Conservation (phyloP, 2,329 filamentous ascomycete species). For the Chaetomium sp. region DNA sequence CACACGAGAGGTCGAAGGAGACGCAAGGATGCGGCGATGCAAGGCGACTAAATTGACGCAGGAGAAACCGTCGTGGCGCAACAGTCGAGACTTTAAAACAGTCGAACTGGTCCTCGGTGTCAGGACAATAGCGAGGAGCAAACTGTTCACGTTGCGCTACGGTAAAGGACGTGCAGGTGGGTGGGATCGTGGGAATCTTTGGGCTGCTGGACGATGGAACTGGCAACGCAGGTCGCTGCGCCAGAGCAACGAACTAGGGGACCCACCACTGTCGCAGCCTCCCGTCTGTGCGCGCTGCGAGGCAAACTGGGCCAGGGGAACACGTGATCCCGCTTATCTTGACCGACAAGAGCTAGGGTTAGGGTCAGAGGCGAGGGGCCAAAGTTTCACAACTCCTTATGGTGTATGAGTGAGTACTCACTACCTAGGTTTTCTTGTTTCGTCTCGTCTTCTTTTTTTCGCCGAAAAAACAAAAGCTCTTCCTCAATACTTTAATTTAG, state of each 20-base stretch:
- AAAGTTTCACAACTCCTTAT: no score
- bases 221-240: slow-evolving; percentile 1
- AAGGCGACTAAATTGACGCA: no score
- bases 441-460: no score
- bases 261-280: slow-evolving; percentile 8
- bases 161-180: not conserved
- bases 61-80: no score
- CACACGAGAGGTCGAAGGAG: not conserved
- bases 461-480: no score
- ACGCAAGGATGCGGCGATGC: not conserved
- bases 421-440: no score
- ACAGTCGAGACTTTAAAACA: no score
- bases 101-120: not conserved
- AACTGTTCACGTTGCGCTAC: not conserved
- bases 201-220: not conserved
- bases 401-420: no score
- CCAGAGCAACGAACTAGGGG: slow-evolving; percentile 1
- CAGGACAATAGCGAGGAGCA: not conserved
- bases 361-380: no score
- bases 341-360: no score
- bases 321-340: no score
- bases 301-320: not conserved
- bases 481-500: no score
- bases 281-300: not conserved
- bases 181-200: slow-evolving; percentile 11